Base-by-base conservation (phyloP, 768 basidiomycete genomes). In the Tephrocybe sp. region DNA sequence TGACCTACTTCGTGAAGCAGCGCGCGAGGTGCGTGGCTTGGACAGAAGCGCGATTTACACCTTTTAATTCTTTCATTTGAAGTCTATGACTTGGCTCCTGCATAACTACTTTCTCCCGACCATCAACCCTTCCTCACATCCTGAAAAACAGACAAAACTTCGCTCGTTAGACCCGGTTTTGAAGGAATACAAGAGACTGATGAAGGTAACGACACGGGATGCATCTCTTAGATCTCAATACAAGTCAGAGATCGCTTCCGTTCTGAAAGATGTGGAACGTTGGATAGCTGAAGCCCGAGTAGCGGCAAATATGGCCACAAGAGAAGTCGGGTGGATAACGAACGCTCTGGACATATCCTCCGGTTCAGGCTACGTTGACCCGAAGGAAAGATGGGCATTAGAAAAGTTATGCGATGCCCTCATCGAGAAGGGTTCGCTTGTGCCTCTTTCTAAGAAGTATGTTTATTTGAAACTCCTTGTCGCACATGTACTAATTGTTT, bases 11-110 rank as follows among this genome's bases (percentile, higher is more conserved):
- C 79, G 87, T 48, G 83, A 90, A 52, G 93, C 85, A 0, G 81
- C 85, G 30, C 73, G 76, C 49, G 87, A 95, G 79, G 92, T 75
- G 53, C 46, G 56, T 34, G 17, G 12, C 41, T 33, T 44, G 47
- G 14, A 52, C 9, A 31, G 45, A 17, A 39, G 51, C 23, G 42
- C 45, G 17, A 39, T 22, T 42, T 19, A 17, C 44, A 53, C 52
- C 39, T 52, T 35, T 49, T 44, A 32, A 6, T 51, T 39, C n/a
- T 35, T 49, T 44, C 33, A 6, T 48, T 33, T 17, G 39, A 14
- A 96, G 92, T 85, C 88, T 4, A 78, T 95, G 74, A 63, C 71
- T 38, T 97, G 93, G 92, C 78, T 97, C 19, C 72, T 92, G 33
- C 75, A 83, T 53, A 85, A 92, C 58, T 97, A 93, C 65, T 95